Evolutionary conservation across 306 rosid genomes (phyloP).

Genomic region (Oemleria cerasiformis): DNA sequence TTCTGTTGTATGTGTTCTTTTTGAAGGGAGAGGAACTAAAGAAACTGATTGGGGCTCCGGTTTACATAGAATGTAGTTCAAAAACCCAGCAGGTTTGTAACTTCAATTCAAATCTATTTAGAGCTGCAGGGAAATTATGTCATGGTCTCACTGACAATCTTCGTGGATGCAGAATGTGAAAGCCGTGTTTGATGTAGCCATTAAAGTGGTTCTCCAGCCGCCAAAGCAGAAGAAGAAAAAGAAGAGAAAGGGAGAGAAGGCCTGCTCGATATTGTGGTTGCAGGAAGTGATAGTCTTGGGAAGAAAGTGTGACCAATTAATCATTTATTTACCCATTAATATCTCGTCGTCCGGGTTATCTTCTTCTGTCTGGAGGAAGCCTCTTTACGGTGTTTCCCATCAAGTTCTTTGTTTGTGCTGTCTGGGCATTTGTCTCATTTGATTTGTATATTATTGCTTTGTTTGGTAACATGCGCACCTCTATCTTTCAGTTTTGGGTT

Average conservation of each 20-base stretch:
- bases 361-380: conserved; percentile 42
- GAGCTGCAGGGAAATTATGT: too few species aligned
- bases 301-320: conserved; percentile 50
- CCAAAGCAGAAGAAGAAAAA: too few species aligned
- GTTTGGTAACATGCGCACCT: conserved; percentile 26
- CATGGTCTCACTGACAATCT: too few species aligned
- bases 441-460: conserved; percentile 52
- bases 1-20: conserved; percentile 9
- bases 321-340: conserved; percentile 40
- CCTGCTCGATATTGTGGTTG: too few species aligned
- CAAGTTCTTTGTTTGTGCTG: conserved; percentile 35
- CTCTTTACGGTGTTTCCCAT: conserved; percentile 30
- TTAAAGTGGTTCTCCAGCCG: too few species aligned
- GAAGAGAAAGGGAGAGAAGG: too few species aligned
- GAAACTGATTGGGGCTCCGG: conserved; percentile 81
- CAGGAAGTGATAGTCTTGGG: too few species aligned
- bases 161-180: too few species aligned
- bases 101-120: too few species aligned
- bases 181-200: too few species aligned
- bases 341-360: conserved; percentile 30
- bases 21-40: conserved; percentile 88
- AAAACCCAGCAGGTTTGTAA: conserved; percentile 84
- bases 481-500: conserved; percentile 21
- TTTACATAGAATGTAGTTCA: conserved; percentile 91
- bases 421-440: conserved; percentile 21